Evolutionary conservation across 2,329 filamentous ascomycete genomes (phyloP), one percentile per base, ranked within the genome.

Genomic region (Cercospora janseana): DNA sequence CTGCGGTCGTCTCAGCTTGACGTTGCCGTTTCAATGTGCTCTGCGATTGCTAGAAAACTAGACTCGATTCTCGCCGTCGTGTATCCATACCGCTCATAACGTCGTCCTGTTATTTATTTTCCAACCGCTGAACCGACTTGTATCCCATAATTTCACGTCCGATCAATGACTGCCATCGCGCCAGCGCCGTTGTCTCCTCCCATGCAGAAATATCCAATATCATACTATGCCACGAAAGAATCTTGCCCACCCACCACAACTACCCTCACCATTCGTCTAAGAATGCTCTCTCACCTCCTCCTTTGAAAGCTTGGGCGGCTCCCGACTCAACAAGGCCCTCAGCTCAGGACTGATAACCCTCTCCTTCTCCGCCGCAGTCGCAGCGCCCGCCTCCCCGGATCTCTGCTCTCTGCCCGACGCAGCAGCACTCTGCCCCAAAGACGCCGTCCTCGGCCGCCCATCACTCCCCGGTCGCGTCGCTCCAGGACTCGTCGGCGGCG

Each of bases 301-400:
- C 57, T 72, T 70, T 29, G 74, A 72, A 18, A 80, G 62, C 54
- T 71, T 75, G 38, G 77, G 72, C 6, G 86, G 71, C 52, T 86
- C 80, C 52, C 79, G 73, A 56, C 78, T 81, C n/a, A 87, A 64
- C 34, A 88, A 58, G 5, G 72, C 69, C 40, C 85, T 75, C 50
- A 88, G 65, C 59, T 87, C 82, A 0, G 80, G 75, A 55, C 79
- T 83, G 38, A 88, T 82, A 12, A 85, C 75, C 57, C 76, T 79
- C 6, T 73, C 66, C 42, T 66, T 67, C 46, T 68, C 70, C 23
- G 27, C 65, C 54, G 29, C 61, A 45, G 41, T 63, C 23, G 44
- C 44, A 4, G 43, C 41, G 48, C 26, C 61, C 49, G 41, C 50
- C 20, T 27, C 46, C 3, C 58, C 58, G 40, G 58, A 54, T 18